Evolutionary conservation across 257 asterid species (phyloP).

Genomic region (Fraxinus anomala): DNA sequence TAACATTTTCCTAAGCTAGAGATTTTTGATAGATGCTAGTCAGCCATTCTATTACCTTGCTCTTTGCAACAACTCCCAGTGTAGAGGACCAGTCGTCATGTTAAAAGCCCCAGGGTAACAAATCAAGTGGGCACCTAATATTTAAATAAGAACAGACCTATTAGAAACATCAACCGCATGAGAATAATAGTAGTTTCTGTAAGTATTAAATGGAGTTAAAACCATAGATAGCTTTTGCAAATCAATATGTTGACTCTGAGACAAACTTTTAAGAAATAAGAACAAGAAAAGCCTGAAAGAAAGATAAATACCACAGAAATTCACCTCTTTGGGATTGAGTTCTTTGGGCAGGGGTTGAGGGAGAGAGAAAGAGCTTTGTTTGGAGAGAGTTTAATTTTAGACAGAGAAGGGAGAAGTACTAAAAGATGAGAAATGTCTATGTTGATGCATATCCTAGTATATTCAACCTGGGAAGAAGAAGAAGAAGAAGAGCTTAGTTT

Average conservation of each 20-base stretch:
- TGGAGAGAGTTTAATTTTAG: not conserved
- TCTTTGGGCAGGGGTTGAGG: not conserved
- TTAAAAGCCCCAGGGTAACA: slow-evolving; percentile 95
- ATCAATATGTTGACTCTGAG: slow-evolving; percentile 12
- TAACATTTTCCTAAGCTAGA: not conserved
- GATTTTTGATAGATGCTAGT: slow-evolving; percentile 20
- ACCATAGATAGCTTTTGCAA: not conserved
- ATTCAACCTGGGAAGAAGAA: no score
- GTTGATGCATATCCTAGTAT: no score
- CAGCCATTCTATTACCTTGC: slow-evolving; percentile 57
- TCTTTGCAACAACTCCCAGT: slow-evolving; percentile 87
- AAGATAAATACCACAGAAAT: not conserved
- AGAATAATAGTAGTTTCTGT: slow-evolving; percentile 10
- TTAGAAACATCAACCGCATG: slow-evolving; percentile 26
- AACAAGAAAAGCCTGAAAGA: not conserved
- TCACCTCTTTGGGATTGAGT: not conserved
- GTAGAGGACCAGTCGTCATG: slow-evolving; percentile 95
- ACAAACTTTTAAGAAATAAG: not conserved
- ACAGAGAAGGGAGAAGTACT: not conserved
- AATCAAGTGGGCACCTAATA: slow-evolving; percentile 82
- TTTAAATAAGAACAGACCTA: slow-evolving; percentile 20
- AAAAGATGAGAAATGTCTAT: not conserved
- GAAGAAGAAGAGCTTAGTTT: not conserved
- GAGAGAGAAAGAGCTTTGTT: not conserved
- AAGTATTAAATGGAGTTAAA: not conserved